Evolutionary conservation across 2,329 filamentous ascomycete genomes (phyloP).

Genomic region (Nakataea oryzae): DNA sequence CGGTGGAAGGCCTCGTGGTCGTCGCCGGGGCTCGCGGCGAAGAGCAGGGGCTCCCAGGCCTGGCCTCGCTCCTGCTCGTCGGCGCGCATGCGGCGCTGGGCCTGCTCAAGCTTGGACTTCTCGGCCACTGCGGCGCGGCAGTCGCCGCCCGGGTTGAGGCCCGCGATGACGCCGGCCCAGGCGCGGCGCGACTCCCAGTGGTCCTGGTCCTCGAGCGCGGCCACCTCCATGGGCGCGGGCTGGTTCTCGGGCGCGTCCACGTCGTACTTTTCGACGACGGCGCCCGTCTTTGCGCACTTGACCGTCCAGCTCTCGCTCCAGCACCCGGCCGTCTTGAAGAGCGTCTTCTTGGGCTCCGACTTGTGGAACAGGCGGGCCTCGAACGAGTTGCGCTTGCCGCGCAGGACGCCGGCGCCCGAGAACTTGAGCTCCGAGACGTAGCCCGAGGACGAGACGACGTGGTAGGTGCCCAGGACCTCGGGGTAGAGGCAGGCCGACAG

Average conservation of each 20-base stretch:
- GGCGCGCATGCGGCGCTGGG: slow-evolving; percentile 65
- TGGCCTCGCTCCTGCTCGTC: slow-evolving; percentile 45
- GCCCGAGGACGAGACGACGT: slow-evolving; percentile 32
- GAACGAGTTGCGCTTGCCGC: slow-evolving; percentile 35
- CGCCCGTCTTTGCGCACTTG: slow-evolving; percentile 20
- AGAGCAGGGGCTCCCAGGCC: slow-evolving; percentile 29
- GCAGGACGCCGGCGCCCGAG: slow-evolving; percentile 29
- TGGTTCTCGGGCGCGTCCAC: slow-evolving; percentile 22
- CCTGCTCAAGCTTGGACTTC: slow-evolving; percentile 74
- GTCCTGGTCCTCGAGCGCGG: slow-evolving; percentile 58
- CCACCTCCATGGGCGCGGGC: slow-evolving; percentile 21
- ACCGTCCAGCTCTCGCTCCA: slow-evolving; percentile 30
- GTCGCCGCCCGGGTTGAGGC: slow-evolving; percentile 57
- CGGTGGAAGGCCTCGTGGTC: slow-evolving; percentile 21
- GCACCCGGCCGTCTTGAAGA: slow-evolving; percentile 27
- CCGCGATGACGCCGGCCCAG: slow-evolving; percentile 67
- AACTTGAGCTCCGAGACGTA: slow-evolving; percentile 35
- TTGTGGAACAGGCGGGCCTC: slow-evolving; percentile 27
- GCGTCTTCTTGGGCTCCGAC: slow-evolving; percentile 19
- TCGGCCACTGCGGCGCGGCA: slow-evolving; percentile 61
- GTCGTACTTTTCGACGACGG: slow-evolving; percentile 22
- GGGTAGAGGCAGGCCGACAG: slow-evolving; percentile 35
- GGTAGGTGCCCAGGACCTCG: slow-evolving; percentile 33
- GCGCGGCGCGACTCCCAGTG: slow-evolving; percentile 61
- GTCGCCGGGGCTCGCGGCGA: slow-evolving; percentile 15